phyloP scores from a whole-genome alignment of 2,329 filamentous ascomycete species.

The Hymenoscyphus albidus region DNA sequence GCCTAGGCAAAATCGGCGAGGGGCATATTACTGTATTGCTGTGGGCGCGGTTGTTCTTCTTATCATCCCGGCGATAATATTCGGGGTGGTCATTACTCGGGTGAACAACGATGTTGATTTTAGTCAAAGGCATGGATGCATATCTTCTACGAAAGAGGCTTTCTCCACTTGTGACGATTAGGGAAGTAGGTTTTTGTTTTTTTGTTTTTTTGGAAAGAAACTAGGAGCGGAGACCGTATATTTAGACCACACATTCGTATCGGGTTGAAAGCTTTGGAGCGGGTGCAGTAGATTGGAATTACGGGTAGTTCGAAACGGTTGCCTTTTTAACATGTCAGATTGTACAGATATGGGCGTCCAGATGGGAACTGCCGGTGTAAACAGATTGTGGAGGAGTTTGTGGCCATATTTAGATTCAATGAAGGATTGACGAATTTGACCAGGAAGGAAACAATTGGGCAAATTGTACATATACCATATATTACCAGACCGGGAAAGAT shows the following conservation, averaged over 20 bases:
- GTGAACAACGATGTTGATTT: not conserved
- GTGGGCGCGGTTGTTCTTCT: not conserved
- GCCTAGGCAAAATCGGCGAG: not conserved
- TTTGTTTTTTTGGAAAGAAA: not conserved
- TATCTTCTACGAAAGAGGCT: not conserved
- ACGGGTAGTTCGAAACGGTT: not conserved
- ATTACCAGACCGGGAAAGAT: no score
- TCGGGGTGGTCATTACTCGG: not conserved
- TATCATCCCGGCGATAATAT: constrained; percentile 4
- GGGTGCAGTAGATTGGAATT: not conserved
- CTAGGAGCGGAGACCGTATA: not conserved
- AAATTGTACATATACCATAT: no score
- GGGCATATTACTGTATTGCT: constrained; percentile 2
- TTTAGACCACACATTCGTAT: not conserved
- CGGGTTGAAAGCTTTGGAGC: not conserved
- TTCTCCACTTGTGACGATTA: not conserved
- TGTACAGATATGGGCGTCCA: not conserved
- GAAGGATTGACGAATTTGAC: not conserved
- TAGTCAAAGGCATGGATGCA: not conserved
- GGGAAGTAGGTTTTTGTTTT: not conserved
- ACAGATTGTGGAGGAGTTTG: not conserved
- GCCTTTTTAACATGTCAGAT: not conserved
- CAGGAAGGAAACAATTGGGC: no score
- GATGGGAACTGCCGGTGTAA: not conserved
- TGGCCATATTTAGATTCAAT: not conserved